Evolutionary conservation across 2,329 filamentous ascomycete species (phyloP), one percentile per base, ranked within the genome.

Genomic region (Xylaria multiplex): DNA sequence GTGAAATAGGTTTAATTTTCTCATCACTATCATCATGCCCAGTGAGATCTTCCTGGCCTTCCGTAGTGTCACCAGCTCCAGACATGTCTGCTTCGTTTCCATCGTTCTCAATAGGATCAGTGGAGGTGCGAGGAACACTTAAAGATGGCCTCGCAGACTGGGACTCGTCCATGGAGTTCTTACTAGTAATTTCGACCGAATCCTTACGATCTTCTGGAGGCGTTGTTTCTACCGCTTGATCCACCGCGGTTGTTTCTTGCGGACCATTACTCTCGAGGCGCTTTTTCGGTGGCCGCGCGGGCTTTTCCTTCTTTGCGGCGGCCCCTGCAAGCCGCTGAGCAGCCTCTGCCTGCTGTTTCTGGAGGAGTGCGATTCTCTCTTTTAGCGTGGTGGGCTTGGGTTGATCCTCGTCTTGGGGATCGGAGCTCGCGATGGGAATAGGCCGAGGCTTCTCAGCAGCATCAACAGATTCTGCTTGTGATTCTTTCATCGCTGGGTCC

Each of bases 321-420:
- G 90, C 88, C 43, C 96, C 93, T 7, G 92, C 91, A 79, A 95
- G 91, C 59, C 94, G 86, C 69, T 91, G 86, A 5, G 94, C 93
- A 76, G 96, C 93, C 76, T 98, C 96, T 77, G 93, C 83, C 79
- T 99, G 96, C 78, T 98, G 93, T 77, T 92, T 95, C 78, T 99
- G 96, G 16, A 99, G 83, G 59, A 97, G 83, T 32, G 96, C 96
- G 80, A 99, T 97, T 68, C 96, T 88, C 78, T 99, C 96, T 79
- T 98, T 99, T 68, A 99, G 79, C 72, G 92, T 97, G 62, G 93
- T 92, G 27, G 94, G 93, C 80, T 98, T 97, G 1, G 95, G 94
- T 73, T 92, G 89, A 49, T 96, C 92, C 62, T 96, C 93, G 5
- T 83, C 87, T 24, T 81, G 83, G 3, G 83, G 79, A 57, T 82